Evolutionary conservation across 805 yeast species (phyloP), one percentile per base, ranked within the genome.

Genomic region (Grigorovia transvaalensis): DNA sequence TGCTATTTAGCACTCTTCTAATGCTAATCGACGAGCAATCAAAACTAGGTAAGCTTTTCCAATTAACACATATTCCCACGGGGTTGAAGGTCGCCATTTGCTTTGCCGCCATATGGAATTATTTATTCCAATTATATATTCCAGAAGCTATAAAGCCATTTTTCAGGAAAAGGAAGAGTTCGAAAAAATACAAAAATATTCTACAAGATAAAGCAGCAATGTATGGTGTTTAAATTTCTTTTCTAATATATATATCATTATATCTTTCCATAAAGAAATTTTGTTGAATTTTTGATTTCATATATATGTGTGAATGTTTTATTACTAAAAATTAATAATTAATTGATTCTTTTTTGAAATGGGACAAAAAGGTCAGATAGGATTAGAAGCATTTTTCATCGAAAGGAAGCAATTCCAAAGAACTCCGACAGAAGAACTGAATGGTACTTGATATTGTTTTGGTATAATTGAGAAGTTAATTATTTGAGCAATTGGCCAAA

Each of bases 401-500:
- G 96, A 88, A 48, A 91, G 71, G 70, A 85, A 90, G 50, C 96
- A 89, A 64, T 93, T 91, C 98, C 99, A 91, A 41, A 91, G 71
- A 18, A 91, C 95, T 30, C 96, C 91, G 6, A 93, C 73, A 18
- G 86, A 73, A 9, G 93, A 84, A 51, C 95, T 83, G 65, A 93
- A 91, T 0, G 97, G 96, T 5, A 91, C 95, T 67, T 91, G 98
- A 58, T 81, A 78, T 54, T 74, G 74, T 53, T 80, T 74, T 1
- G 91, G 91, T 67, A 86, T 77, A 2, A 84, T 62, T 51, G 83
- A 71, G 58, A 86, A 86, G 60, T 86, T 86, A 56, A 85, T 71
- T 56, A 86, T 81, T 59, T 86, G 95, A 19, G 85, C 89, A 9
- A 86, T 79, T 50, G 88, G 86, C 95, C 95, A 86, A n/a, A 86